A percentile compares a stretch with the other conserved stretches of the same genome.
Evolutionary conservation across 805 yeast genomes (phyloP).

Genomic region (Torulaspora franciscae): DNA sequence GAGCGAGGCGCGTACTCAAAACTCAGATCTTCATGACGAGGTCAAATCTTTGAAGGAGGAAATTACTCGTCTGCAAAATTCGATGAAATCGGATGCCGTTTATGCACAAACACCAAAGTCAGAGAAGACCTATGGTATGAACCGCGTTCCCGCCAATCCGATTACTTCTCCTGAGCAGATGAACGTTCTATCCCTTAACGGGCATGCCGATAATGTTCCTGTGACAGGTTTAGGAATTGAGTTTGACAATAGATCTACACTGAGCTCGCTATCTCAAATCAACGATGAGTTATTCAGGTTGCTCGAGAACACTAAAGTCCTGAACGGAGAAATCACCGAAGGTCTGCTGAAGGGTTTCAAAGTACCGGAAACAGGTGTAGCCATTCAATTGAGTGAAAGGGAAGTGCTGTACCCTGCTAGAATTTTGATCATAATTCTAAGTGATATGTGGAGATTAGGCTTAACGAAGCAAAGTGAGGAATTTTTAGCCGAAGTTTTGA

Average conservation of each 20-base stretch:
- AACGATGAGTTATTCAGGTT: constrained; percentile 69
- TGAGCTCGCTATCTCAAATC: constrained; percentile 57
- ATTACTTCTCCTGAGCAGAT: constrained; percentile 22
- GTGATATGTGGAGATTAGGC: constrained; percentile 98
- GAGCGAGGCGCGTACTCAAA: constrained; percentile 56
- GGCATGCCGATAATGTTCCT: constrained; percentile 11
- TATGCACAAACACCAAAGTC: constrained; percentile 34
- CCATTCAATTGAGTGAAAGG: constrained; percentile 74
- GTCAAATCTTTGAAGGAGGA: constrained; percentile 46
- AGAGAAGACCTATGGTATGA: constrained; percentile 33
- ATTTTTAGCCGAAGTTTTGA: constrained; percentile 81
- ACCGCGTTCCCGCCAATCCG: constrained; percentile 27
- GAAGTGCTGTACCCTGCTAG: constrained; percentile 96
- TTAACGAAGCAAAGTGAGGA: constrained; percentile 87
- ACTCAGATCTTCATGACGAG: constrained; percentile 59
- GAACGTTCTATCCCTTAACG: constrained; percentile 21
- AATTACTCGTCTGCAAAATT: constrained; percentile 41
- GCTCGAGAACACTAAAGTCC: constrained; percentile 61
- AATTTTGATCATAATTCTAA: constrained; percentile 81
- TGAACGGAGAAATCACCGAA: constrained; percentile 80
- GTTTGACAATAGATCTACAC: constrained; percentile 41
- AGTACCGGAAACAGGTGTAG: constrained; percentile 81
- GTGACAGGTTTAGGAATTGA: constrained; percentile 19
- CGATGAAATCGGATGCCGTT: constrained; percentile 33
- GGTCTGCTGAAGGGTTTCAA: constrained; percentile 80